These are phyloP conservation scores for Citrus australasica DNA, from an alignment of 345 rosid species.

Conservation along the genomic window DNA sequence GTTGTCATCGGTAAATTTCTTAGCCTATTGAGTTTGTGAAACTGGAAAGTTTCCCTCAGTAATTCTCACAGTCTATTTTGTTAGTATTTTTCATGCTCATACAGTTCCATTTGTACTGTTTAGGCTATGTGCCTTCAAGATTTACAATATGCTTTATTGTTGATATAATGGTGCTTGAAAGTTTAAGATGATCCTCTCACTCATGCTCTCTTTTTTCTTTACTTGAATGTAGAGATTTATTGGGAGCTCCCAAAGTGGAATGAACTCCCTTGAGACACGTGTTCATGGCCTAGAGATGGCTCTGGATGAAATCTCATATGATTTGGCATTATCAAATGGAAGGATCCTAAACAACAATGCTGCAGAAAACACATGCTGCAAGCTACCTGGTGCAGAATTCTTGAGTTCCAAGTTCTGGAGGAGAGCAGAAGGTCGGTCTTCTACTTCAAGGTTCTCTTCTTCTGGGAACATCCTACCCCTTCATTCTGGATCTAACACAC, in stretches of 20 bases:
- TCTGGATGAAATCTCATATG: conserved; percentile 76
- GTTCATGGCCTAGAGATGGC: conserved; percentile 87
- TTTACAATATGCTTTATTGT: background rate
- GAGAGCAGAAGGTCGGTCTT: conserved; percentile 50
- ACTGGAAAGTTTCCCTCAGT: background rate
- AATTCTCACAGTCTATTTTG: background rate
- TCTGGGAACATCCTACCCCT: conserved; percentile 28
- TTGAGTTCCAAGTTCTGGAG: conserved; percentile 91
- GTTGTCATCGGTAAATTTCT: background rate
- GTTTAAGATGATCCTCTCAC: conserved; percentile 8
- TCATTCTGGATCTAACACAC: conserved; percentile 11
- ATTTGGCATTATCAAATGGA: conserved; percentile 59
- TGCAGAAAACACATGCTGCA: conserved; percentile 69
- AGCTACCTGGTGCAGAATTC: conserved; percentile 79
- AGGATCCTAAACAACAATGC: conserved; percentile 43
- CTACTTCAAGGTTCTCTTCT: conserved; percentile 38
- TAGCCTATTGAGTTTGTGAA: background rate
- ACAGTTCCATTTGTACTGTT: background rate
- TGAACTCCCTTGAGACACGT: conserved; percentile 79
- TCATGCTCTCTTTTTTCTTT: background rate
- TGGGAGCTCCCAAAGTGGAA: conserved; percentile 85
- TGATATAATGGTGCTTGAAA: background rate
- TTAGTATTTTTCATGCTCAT: background rate
- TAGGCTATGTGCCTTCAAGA: background rate
- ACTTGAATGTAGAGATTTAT: conserved; percentile 62